These are phyloP conservation scores for Flaveria sonorensis DNA, from an alignment of 129 eudicot genomes.

Conservation along the genomic window DNA sequence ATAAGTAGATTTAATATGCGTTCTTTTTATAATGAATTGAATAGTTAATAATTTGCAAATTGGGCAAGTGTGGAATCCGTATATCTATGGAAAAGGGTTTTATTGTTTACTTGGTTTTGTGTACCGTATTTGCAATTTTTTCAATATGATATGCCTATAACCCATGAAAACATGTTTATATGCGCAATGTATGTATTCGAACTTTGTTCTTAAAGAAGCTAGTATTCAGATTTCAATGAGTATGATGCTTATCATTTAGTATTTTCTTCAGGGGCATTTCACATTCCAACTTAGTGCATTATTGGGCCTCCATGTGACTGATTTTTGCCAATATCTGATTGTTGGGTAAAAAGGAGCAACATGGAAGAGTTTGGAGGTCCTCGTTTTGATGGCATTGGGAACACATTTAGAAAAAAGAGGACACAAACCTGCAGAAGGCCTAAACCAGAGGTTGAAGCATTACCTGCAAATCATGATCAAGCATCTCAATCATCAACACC, in stretches of 20 bases:
- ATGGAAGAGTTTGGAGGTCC: conserved; percentile 64
- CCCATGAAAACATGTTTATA: background rate
- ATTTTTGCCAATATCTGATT: conserved; percentile 22
- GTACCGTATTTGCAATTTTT: background rate
- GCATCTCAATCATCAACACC: conserved; percentile 54
- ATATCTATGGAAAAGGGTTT: background rate
- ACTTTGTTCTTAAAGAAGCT: background rate
- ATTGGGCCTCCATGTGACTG: conserved; percentile 17
- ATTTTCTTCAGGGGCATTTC: conserved; percentile 29
- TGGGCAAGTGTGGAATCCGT: background rate
- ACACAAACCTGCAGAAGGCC: conserved; percentile 79
- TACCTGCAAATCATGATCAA: conserved; percentile 43
- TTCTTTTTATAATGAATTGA: background rate
- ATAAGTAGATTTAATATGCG: background rate
- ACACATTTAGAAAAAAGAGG: conserved; percentile 59
- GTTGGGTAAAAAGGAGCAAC: conserved; percentile 11
- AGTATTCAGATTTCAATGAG: background rate
- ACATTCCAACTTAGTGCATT: conserved; percentile 23
- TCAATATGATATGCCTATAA: background rate
- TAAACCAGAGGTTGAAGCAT: conserved; percentile 58
- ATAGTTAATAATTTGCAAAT: conserved; percentile 1
- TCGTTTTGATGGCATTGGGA: conserved; percentile 49
- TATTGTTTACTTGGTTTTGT: background rate
- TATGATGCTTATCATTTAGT: conserved; percentile 29
- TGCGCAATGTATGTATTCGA: background rate